Evolutionary conservation across 805 yeast genomes (phyloP).

Genomic region (Metschnikowia continentalis): DNA sequence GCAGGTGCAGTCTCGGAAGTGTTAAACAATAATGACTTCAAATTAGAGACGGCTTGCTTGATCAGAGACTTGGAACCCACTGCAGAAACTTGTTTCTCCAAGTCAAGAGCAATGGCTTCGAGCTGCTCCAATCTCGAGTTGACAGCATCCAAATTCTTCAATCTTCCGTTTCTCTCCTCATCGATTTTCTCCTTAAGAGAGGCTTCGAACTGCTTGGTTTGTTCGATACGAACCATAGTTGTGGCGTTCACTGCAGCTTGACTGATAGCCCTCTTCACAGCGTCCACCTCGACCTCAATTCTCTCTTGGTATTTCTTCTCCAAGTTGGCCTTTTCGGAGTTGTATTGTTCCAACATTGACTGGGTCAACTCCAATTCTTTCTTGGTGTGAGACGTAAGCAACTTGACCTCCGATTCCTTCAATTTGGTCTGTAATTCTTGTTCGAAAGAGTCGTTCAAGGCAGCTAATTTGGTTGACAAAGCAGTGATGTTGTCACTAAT

Average conservation of each 20-base stretch:
- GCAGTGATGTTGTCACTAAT: slow-evolving; percentile 31
- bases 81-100: slow-evolving; percentile 32
- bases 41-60: slow-evolving; percentile 29
- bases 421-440: slow-evolving; percentile 33
- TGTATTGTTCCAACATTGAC: slow-evolving; percentile 57
- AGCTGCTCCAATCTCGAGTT: slow-evolving; percentile 51
- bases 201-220: slow-evolving; percentile 61
- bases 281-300: slow-evolving; percentile 60
- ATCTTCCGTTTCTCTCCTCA: slow-evolving; percentile 65
- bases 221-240: slow-evolving; percentile 60
- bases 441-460: slow-evolving; percentile 33
- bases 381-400: slow-evolving; percentile 36
- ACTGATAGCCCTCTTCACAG: slow-evolving; percentile 59
- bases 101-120: slow-evolving; percentile 48
- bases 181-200: slow-evolving; percentile 53
- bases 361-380: slow-evolving; percentile 57
- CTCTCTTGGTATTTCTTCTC: slow-evolving; percentile 56
- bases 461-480: slow-evolving; percentile 30
- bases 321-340: slow-evolving; percentile 55
- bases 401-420: slow-evolving; percentile 36
- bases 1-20: slow-evolving; percentile 21
- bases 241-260: slow-evolving; percentile 74
- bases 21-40: slow-evolving; percentile 28
- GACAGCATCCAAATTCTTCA: slow-evolving; percentile 63
- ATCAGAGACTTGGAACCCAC: slow-evolving; percentile 32